These are phyloP conservation scores for Otatea glauca DNA, from an alignment of 176 grass and related monocot species.

Conservation along the genomic window DNA sequence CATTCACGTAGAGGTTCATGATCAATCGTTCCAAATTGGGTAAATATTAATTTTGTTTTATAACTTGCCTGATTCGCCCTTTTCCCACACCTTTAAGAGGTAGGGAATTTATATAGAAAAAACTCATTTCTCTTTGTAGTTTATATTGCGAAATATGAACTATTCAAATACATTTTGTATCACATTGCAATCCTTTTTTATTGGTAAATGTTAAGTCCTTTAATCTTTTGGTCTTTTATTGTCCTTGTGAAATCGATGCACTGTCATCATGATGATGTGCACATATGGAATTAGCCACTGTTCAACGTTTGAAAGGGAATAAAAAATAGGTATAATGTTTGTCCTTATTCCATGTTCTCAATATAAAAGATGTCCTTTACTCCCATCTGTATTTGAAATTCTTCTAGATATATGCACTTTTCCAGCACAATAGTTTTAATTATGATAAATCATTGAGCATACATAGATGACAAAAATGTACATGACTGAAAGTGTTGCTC, in stretches of 20 bases:
- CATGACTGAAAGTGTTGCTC: not conserved
- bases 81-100: not conserved
- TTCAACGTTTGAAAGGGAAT: not conserved
- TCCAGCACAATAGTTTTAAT: not conserved
- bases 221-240: not conserved
- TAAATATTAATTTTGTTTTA: not conserved
- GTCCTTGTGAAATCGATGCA: not conserved
- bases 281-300: not conserved
- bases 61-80: not conserved
- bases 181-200: not conserved
- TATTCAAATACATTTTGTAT: not conserved
- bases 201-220: not conserved
- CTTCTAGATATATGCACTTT: not conserved
- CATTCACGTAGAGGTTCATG: not conserved
- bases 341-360: not conserved
- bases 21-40: not conserved
- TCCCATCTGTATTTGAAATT: not conserved
- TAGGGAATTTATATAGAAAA: not conserved
- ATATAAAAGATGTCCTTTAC: not conserved
- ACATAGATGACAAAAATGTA: not conserved
- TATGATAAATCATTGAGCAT: constrained; percentile 13
- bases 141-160: not conserved
- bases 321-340: not conserved
- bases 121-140: not conserved
- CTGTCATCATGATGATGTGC: not conserved